Percentiles rank a stretch among this genome's conserved stretches.
Evolutionary conservation across 2,329 filamentous ascomycete species (phyloP).

Genomic region (Aspergillus udagawae): DNA sequence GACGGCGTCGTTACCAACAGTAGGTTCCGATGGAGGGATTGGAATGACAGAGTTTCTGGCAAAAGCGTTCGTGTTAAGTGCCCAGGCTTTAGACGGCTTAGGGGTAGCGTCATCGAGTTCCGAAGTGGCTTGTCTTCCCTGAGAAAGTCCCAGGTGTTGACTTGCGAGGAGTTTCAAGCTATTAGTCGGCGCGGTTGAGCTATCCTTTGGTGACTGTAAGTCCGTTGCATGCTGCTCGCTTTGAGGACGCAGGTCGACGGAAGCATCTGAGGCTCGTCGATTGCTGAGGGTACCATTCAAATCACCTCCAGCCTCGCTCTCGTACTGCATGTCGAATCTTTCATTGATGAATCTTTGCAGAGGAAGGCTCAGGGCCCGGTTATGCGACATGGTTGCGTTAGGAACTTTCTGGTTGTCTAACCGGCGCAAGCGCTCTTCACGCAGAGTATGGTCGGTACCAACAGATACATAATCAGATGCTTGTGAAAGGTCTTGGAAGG

Average conservation of each 20-base stretch:
- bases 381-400: conserved; percentile 23
- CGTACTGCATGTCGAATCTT: conserved; percentile 26
- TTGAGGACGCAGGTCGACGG: conserved; percentile 17
- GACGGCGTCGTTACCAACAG: conserved; percentile 19
- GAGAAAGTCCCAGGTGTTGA: conserved; percentile 11
- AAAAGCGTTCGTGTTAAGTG: conserved; percentile 14
- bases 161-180: conserved; percentile 3
- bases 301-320: conserved; percentile 12
- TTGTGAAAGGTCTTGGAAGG: conserved; percentile 16
- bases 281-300: conserved; percentile 5
- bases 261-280: conserved; percentile 20
- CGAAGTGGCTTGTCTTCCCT: conserved; percentile 13
- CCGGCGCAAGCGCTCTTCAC: conserved; percentile 28
- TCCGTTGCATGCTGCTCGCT: background rate
- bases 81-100: conserved; percentile 10
- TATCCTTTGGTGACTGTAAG: conserved; percentile 13
- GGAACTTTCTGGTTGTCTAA: conserved; percentile 23
- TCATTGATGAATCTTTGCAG: conserved; percentile 40
- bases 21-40: conserved; percentile 14
- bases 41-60: conserved; percentile 14
- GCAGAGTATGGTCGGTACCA: conserved; percentile 25
- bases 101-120: conserved; percentile 2
- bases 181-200: conserved; percentile 5
- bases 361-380: conserved; percentile 33
- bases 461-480: conserved; percentile 15